Percentiles rank a stretch among this genome's conserved stretches.
These are phyloP conservation scores for Cercospora sojina DNA, from an alignment of 2,329 filamentous ascomycete genomes.

Conservation along the genomic window DNA sequence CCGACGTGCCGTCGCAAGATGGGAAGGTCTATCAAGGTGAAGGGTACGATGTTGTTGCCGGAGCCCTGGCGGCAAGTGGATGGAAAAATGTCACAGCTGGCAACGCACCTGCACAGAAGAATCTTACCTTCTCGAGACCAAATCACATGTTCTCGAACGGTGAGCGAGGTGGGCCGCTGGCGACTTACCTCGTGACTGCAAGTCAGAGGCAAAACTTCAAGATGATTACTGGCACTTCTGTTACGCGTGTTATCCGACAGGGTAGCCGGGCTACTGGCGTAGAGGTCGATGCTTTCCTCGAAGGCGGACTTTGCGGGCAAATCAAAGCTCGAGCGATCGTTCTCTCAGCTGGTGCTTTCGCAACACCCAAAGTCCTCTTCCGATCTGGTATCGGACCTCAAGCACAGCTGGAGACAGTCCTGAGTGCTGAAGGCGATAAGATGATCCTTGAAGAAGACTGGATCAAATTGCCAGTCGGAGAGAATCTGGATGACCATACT, in stretches of 20 bases:
- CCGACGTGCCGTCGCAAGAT: constrained; percentile 64
- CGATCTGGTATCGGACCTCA: constrained; percentile 63
- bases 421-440: constrained; percentile 47
- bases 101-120: constrained; percentile 60
- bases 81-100: constrained; percentile 66
- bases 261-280: constrained; percentile 64
- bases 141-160: constrained; percentile 67
- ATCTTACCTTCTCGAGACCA: constrained; percentile 62
- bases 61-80: constrained; percentile 59
- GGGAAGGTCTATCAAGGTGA: constrained; percentile 66
- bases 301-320: constrained; percentile 58
- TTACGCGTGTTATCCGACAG: constrained; percentile 64
- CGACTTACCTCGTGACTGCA: constrained; percentile 67
- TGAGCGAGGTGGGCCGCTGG: constrained; percentile 67
- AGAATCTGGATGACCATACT: constrained; percentile 54
- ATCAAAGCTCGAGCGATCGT: constrained; percentile 63
- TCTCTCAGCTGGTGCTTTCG: constrained; percentile 56
- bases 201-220: constrained; percentile 63
- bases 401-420: constrained; percentile 52
- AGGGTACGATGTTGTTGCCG: constrained; percentile 62
- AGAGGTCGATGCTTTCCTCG: constrained; percentile 59
- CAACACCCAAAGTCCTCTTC: constrained; percentile 65
- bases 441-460: constrained; percentile 48
- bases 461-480: constrained; percentile 54
- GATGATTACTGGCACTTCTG: constrained; percentile 64